Conservation (phyloP, 1,284 basidiomycete genomes). For the Sporisorium sorghi region DNA sequence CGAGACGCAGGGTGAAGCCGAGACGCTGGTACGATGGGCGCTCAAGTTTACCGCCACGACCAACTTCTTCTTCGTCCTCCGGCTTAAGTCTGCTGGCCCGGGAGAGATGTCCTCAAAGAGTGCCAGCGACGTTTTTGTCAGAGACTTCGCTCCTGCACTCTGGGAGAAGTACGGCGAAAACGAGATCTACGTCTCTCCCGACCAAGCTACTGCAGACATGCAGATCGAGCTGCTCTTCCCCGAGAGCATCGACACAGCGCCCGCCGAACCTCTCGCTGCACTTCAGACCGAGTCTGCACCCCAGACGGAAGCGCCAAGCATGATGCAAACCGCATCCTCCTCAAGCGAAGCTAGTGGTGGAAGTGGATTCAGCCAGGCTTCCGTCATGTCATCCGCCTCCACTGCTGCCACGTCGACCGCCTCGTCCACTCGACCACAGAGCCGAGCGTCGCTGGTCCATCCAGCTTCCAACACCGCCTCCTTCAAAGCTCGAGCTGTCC, state of each 20-base stretch:
- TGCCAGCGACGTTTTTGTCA: conserved; percentile 3
- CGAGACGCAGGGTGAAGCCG: conserved; percentile 25
- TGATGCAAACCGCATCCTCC: conserved; percentile 6
- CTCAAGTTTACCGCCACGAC: conserved; percentile 36
- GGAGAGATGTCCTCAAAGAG: not conserved
- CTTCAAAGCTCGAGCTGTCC: conserved; percentile 22
- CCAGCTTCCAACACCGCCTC: not conserved
- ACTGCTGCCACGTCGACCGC: too few relatives aligned
- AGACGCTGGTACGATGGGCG: conserved; percentile 35
- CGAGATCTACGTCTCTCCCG: conserved; percentile 49
- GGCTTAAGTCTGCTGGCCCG: conserved; percentile 13
- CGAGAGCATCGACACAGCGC: conserved; percentile 9
- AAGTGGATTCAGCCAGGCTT: conserved; percentile 12
- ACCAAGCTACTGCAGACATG: conserved; percentile 20
- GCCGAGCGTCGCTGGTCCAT: conserved; percentile 8
- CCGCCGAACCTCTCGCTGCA: not conserved
- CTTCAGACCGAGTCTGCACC: not conserved
- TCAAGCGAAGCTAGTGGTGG: conserved; percentile 20
- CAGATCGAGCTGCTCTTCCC: conserved; percentile 55
- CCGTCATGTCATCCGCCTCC: not conserved
- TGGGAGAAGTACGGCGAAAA: conserved; percentile 33
- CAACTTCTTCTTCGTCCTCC: conserved; percentile 43
- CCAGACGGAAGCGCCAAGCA: not conserved
- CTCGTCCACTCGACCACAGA: conserved; percentile 10
- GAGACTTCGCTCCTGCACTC: conserved; percentile 2